These are phyloP conservation scores for Aphanocladium album DNA, from an alignment of 2,329 filamentous ascomycete species.

Conservation along the genomic window DNA sequence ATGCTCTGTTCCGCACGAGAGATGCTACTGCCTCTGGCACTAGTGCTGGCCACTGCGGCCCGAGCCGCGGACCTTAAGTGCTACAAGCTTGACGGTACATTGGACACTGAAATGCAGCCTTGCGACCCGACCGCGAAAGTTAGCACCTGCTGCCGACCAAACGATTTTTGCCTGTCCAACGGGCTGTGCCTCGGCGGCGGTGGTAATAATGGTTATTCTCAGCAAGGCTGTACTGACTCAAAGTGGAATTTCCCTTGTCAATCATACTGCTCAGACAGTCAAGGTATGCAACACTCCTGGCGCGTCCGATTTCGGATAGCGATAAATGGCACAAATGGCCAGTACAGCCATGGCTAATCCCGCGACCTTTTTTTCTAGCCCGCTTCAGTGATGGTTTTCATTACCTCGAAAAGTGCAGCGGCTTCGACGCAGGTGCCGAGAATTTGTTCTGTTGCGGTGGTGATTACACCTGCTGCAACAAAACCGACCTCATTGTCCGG, in stretches of 20 bases:
- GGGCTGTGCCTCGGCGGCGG: conserved; percentile 6
- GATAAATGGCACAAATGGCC: no score
- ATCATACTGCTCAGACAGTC: conserved; percentile 4
- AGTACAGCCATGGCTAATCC: no score
- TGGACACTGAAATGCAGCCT: not conserved
- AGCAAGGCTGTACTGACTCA: not conserved
- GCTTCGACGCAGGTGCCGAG: not conserved
- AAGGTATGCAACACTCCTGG: not conserved
- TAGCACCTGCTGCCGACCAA: conserved; percentile 2
- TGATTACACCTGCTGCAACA: conserved; percentile 9
- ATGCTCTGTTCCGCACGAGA: not conserved
- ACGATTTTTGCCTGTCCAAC: conserved; percentile 7
- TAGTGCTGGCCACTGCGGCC: not conserved
- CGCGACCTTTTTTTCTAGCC: not conserved
- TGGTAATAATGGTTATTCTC: not conserved
- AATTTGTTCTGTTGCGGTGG: conserved; percentile 7
- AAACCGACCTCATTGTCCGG: not conserved
- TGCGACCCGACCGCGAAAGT: conserved; percentile 10
- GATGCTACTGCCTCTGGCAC: not conserved
- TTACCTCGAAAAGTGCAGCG: conserved; percentile 2
- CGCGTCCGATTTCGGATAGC: not conserved
- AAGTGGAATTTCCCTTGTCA: conserved; percentile 6
- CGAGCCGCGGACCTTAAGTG: conserved; percentile 1
- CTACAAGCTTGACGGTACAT: not conserved
- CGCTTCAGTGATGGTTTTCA: not conserved